A percentile compares a stretch with the other conserved stretches of the same genome.
These are phyloP conservation scores for Teratosphaeria gauchensis DNA, from an alignment of 2,329 filamentous ascomycete genomes.

Conservation along the genomic window DNA sequence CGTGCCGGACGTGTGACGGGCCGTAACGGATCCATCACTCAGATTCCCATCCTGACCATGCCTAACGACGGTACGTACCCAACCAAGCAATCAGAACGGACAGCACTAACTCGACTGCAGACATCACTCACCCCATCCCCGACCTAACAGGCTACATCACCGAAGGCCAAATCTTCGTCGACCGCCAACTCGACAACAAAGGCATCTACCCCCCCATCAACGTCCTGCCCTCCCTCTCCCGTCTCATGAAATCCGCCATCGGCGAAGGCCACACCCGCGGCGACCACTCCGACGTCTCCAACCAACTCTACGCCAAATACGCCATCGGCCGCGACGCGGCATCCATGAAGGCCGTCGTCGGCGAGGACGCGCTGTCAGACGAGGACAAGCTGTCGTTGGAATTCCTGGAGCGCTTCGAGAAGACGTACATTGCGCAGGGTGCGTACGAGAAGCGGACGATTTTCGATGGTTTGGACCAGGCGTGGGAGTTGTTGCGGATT, in stretches of 20 bases:
- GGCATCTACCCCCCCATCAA: conserved; percentile 98
- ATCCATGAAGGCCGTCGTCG: conserved; percentile 98
- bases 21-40: conserved; percentile 95
- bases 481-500: conserved; percentile 92
- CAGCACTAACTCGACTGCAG: conserved; percentile 30
- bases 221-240: conserved; percentile 91
- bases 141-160: conserved; percentile 99
- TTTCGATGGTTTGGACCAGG: conserved; percentile 87
- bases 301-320: conserved; percentile 99
- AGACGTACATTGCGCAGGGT: conserved; percentile 84
- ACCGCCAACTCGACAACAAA: conserved; percentile 89
- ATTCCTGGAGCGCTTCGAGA: conserved; percentile 97
- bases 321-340: conserved; percentile 97
- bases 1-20: conserved; percentile 95
- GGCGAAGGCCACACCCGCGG: conserved; percentile 93
- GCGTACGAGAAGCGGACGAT: conserved; percentile 87
- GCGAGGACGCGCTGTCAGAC: conserved; percentile 88
- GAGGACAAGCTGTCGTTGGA: conserved; percentile 97
- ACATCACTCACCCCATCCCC: conserved; percentile 98
- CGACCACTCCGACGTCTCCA: conserved; percentile 96
- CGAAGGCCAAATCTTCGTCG: conserved; percentile 96
- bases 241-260: conserved; percentile 99
- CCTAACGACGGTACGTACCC: conserved; percentile 71
- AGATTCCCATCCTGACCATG: conserved; percentile 98
- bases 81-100: no score